Percentiles rank a stretch among this genome's conserved stretches.
phyloP scores from a whole-genome alignment of 78 protist species.

The Monocercomonoides exilis region DNA sequence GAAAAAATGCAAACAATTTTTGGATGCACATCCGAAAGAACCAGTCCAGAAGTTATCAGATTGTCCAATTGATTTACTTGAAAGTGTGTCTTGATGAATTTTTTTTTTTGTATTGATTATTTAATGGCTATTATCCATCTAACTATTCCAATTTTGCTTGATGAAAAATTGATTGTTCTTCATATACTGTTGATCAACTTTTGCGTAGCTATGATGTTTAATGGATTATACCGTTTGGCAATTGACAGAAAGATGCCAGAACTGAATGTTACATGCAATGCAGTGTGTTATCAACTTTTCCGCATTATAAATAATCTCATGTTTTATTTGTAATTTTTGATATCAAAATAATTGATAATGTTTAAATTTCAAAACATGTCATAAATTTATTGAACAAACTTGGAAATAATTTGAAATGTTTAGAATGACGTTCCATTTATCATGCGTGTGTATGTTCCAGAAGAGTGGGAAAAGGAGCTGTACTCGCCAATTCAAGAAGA shows the following conservation, averaged over 20 bases:
- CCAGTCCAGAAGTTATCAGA: neutral
- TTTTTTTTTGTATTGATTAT: too few relatives aligned
- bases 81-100: too few relatives aligned
- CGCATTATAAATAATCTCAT: too few relatives aligned
- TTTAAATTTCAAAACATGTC: too few relatives aligned
- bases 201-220: neutral
- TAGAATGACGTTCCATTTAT: neutral
- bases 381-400: too few relatives aligned
- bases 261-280: neutral
- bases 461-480: neutral
- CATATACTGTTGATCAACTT: too few relatives aligned
- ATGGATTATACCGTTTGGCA: neutral
- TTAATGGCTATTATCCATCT: too few relatives aligned
- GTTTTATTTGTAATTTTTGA: too few relatives aligned
- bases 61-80: neutral
- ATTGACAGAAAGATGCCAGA: neutral
- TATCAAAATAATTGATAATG: too few relatives aligned
- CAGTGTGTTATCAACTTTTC: neutral
- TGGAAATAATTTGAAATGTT: too few relatives aligned
- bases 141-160: too few relatives aligned
- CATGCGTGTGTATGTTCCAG: constrained; percentile 3
- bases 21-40: neutral
- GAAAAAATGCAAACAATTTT: neutral
- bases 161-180: too few relatives aligned
- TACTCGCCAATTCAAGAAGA: neutral